Evolutionary conservation across 805 yeast genomes (phyloP).

Genomic region (Schizosaccharomyces octosporus): DNA sequence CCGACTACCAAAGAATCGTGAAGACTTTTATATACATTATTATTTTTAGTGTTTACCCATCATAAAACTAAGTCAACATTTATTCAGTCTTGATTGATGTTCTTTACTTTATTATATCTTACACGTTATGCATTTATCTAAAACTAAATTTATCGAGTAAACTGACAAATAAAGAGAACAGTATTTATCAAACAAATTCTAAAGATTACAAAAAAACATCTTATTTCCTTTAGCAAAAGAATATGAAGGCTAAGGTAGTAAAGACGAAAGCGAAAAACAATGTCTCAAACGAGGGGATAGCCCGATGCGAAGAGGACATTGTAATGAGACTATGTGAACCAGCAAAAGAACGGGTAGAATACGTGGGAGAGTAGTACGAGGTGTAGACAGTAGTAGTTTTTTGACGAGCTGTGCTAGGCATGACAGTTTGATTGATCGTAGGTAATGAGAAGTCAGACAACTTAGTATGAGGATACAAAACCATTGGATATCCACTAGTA

Average conservation of each 20-base stretch:
- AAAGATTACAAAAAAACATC: too few relatives aligned
- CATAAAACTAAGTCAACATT: too few relatives aligned
- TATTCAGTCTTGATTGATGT: too few relatives aligned
- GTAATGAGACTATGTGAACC: not conserved
- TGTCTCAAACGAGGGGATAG: not conserved
- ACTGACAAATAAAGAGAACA: not conserved
- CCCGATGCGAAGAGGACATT: not conserved
- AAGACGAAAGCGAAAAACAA: not conserved
- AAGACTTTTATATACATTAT: too few relatives aligned
- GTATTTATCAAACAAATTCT: too few relatives aligned
- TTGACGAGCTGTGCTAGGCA: not conserved
- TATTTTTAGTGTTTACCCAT: too few relatives aligned
- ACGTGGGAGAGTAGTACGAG: not conserved
- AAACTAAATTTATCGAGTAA: too few relatives aligned
- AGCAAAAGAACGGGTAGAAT: not conserved
- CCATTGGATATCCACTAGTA: not conserved
- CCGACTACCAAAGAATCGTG: too few relatives aligned
- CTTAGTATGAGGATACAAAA: not conserved
- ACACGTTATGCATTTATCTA: too few relatives aligned
- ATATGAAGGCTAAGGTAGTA: not conserved
- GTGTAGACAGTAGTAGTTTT: not conserved
- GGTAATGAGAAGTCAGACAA: not conserved
- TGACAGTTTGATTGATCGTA: not conserved
- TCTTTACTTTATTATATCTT: too few relatives aligned
- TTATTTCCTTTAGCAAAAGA: not conserved